phyloP scores from a whole-genome alignment of 306 rosid species.

The Arachis stenosperma region DNA sequence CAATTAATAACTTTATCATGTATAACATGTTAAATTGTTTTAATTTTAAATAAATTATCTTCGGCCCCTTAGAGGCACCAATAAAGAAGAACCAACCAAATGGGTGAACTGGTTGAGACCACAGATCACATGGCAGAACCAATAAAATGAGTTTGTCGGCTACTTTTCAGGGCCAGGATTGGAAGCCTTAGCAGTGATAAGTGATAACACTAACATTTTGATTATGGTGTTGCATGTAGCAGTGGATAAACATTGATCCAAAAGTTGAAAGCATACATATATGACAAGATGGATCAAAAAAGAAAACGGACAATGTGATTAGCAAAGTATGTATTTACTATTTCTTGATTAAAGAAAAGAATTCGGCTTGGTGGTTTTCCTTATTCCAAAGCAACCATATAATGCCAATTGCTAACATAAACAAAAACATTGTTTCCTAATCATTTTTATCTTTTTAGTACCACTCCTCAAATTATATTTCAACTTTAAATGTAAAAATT shows the following conservation, averaged over 20 bases:
- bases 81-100: slow-evolving; percentile 57
- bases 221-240: slow-evolving; percentile 77
- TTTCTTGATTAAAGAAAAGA: slow-evolving; percentile 12
- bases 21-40: too few relatives aligned
- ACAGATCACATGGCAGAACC: slow-evolving; percentile 80
- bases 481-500: too few relatives aligned
- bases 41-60: slow-evolving; percentile 21
- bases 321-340: slow-evolving; percentile 37
- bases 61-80: slow-evolving; percentile 34
- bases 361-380: slow-evolving; percentile 40
- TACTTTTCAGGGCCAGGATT: slow-evolving; percentile 75
- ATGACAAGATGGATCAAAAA: slow-evolving; percentile 65
- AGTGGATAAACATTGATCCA: slow-evolving; percentile 70
- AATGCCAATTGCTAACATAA: slow-evolving; percentile 46
- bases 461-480: too few relatives aligned
- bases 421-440: slow-evolving; percentile 51
- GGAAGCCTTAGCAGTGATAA: slow-evolving; percentile 51
- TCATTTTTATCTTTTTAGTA: slow-evolving; percentile 42
- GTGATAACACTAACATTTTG: slow-evolving; percentile 56
- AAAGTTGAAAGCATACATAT: slow-evolving; percentile 51
- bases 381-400: slow-evolving; percentile 56
- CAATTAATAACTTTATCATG: too few relatives aligned
- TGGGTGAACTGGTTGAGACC: slow-evolving; percentile 71
- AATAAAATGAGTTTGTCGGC: slow-evolving; percentile 92
- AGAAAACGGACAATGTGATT: slow-evolving; percentile 34